A percentile compares a stretch with the other conserved stretches of the same genome.
Evolutionary conservation across 495 filamentous ascomycete species (phyloP).

Genomic region (Penicillium macrosclerotiorum): DNA sequence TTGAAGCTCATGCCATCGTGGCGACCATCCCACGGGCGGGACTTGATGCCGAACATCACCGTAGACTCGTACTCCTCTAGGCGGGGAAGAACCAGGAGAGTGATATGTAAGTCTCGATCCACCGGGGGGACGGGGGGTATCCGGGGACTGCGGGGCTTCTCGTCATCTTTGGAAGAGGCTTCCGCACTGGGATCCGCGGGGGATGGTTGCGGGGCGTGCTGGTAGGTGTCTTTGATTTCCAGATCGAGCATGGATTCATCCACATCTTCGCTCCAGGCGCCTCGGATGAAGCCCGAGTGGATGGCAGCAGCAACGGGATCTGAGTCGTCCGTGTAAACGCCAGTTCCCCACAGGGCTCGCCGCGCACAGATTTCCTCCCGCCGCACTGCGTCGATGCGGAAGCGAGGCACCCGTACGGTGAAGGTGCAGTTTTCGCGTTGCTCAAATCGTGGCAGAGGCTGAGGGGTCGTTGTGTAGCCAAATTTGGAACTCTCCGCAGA

Average conservation of each 20-base stretch:
- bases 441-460: constrained; percentile 74
- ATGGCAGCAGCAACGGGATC: constrained; percentile 92
- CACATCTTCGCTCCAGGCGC: constrained; percentile 78
- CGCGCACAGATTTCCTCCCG: constrained; percentile 79
- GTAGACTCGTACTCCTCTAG: constrained; percentile 73
- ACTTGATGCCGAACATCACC: constrained; percentile 74
- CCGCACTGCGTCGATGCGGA: constrained; percentile 63
- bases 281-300: constrained; percentile 87
- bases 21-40: constrained; percentile 62
- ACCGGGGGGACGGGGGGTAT: constrained; percentile 39
- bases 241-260: constrained; percentile 67
- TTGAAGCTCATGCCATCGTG: constrained; percentile 93
- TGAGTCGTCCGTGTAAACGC: constrained; percentile 93
- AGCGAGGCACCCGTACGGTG: constrained; percentile 79
- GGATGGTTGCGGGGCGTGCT: constrained; percentile 35
- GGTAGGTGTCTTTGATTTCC: constrained; percentile 46
- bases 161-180: constrained; percentile 6
- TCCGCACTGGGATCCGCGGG: constrained; percentile 20
- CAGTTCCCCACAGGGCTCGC: constrained; percentile 84
- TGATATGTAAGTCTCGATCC: constrained; percentile 79
- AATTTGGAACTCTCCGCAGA: constrained; percentile 55
- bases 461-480: constrained; percentile 68
- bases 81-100: constrained; percentile 74
- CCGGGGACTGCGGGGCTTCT: constrained; percentile 31
- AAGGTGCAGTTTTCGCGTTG: constrained; percentile 87